These are phyloP conservation scores for Diaporthe sp. DNA, from an alignment of 2,329 filamentous ascomycete genomes.

Conservation along the genomic window DNA sequence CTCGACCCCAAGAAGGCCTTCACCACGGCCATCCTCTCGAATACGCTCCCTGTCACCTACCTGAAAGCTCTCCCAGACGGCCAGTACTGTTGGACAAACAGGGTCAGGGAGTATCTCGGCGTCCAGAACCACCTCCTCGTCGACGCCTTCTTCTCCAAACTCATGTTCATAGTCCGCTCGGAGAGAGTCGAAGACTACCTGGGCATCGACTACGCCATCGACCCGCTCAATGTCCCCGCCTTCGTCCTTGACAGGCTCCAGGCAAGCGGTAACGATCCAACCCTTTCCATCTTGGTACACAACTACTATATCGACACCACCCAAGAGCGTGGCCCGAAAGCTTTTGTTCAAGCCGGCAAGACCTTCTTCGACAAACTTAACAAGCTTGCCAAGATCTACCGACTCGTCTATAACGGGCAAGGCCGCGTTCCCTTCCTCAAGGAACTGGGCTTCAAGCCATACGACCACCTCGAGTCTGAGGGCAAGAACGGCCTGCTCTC, in stretches of 20 bases:
- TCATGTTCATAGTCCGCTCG: slow-evolving; percentile 16
- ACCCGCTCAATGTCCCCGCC: slow-evolving; percentile 29
- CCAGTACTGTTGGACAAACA: slow-evolving; percentile 39
- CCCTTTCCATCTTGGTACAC: slow-evolving; percentile 47
- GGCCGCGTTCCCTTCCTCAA: slow-evolving; percentile 35
- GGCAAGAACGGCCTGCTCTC: slow-evolving; percentile 35
- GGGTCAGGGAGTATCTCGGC: slow-evolving; percentile 35
- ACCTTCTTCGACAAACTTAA: slow-evolving; percentile 40
- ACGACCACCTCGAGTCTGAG: slow-evolving; percentile 31
- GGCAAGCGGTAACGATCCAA: slow-evolving; percentile 23
- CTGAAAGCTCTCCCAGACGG: slow-evolving; percentile 33
- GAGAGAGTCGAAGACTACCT: slow-evolving; percentile 26
- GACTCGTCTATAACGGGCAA: slow-evolving; percentile 25
- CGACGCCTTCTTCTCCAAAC: slow-evolving; percentile 28
- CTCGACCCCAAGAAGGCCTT: slow-evolving; percentile 24
- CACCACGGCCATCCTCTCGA: slow-evolving; percentile 33
- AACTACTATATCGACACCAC: slow-evolving; percentile 46
- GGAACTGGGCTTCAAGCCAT: slow-evolving; percentile 34
- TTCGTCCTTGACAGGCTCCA: slow-evolving; percentile 28
- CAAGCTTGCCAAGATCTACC: slow-evolving; percentile 36
- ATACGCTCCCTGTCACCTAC: slow-evolving; percentile 36
- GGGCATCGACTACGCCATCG: slow-evolving; percentile 28
- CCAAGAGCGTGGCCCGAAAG: slow-evolving; percentile 42
- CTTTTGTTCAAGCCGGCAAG: slow-evolving; percentile 42
- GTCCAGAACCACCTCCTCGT: slow-evolving; percentile 23